These are phyloP conservation scores for Eimeria mitis DNA, from an alignment of 169 alveolate species.

Conservation along the genomic window DNA sequence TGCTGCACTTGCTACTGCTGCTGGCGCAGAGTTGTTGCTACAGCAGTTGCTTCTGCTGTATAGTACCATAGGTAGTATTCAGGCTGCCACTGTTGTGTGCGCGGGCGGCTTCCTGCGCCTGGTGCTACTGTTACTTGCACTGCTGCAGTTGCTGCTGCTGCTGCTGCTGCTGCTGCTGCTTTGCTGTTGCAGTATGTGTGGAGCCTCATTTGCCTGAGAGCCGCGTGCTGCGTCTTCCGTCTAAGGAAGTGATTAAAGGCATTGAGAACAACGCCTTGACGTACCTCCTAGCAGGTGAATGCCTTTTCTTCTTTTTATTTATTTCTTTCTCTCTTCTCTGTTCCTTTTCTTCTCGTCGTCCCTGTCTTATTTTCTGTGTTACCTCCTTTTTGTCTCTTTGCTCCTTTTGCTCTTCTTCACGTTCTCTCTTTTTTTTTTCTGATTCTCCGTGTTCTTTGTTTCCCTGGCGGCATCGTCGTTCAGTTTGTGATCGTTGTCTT, in stretches of 20 bases:
- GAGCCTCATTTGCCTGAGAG: constrained; percentile 46
- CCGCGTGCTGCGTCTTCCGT: constrained; percentile 45
- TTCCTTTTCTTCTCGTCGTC: neutral
- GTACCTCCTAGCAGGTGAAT: constrained; percentile 10
- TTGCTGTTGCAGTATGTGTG: constrained; percentile 4
- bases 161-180: constrained; percentile 18
- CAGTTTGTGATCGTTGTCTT: too few relatives aligned
- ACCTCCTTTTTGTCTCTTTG: neutral
- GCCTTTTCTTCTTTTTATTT: neutral
- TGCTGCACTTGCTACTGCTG: neutral
- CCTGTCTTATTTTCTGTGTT: neutral
- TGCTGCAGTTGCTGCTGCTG: neutral
- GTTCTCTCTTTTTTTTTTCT: neutral
- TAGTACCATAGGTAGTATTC: neutral
- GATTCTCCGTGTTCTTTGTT: neutral
- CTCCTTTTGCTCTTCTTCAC: neutral
- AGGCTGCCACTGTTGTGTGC: neutral
- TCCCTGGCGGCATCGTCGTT: too few relatives aligned
- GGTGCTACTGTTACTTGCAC: neutral
- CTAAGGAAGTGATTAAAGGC: constrained; percentile 11
- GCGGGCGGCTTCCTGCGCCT: neutral
- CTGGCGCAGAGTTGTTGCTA: neutral
- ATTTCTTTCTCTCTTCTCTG: neutral
- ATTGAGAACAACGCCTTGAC: constrained; percentile 30
- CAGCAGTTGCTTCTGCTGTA: neutral